Conservation (phyloP, 805 yeast species). For the Saccharomycopsis olivae region DNA sequence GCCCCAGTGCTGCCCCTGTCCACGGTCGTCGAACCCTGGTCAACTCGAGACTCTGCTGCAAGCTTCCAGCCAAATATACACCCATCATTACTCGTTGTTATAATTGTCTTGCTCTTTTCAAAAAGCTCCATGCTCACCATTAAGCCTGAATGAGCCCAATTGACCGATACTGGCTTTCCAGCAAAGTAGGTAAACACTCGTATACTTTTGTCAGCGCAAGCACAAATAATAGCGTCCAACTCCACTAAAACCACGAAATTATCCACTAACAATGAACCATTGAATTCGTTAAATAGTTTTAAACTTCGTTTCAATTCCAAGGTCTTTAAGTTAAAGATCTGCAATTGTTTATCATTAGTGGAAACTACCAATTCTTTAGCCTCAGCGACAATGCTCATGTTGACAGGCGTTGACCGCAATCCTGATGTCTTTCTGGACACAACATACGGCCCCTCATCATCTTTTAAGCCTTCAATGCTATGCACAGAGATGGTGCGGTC, state of each 20-base stretch:
- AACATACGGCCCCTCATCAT: conserved; percentile 20
- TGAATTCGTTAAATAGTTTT: conserved; percentile 30
- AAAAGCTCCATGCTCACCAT: conserved; percentile 31
- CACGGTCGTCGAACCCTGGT: not conserved
- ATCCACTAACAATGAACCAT: conserved; percentile 34
- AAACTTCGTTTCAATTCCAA: conserved; percentile 29
- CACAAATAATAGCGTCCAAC: conserved; percentile 27
- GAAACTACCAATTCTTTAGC: conserved; percentile 37
- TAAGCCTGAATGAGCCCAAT: conserved; percentile 53
- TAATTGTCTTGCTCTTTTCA: conserved; percentile 20
- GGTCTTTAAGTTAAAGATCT: conserved; percentile 28
- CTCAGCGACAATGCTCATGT: conserved; percentile 25
- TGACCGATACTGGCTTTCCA: conserved; percentile 38
- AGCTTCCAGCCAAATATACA: conserved; percentile 42
- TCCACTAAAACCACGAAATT: conserved; percentile 27
- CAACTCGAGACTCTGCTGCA: not conserved
- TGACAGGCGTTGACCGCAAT: conserved; percentile 40
- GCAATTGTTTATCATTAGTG: conserved; percentile 39
- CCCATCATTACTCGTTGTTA: conserved; percentile 42
- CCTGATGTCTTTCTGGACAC: conserved; percentile 37
- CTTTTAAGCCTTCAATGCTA: conserved; percentile 22
- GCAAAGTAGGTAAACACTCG: conserved; percentile 35
- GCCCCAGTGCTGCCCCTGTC: not conserved
- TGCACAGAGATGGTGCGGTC: conserved; percentile 54
- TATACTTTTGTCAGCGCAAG: conserved; percentile 49